Conservation (phyloP, 768 basidiomycete species). For the Macrocybe gigantea region DNA sequence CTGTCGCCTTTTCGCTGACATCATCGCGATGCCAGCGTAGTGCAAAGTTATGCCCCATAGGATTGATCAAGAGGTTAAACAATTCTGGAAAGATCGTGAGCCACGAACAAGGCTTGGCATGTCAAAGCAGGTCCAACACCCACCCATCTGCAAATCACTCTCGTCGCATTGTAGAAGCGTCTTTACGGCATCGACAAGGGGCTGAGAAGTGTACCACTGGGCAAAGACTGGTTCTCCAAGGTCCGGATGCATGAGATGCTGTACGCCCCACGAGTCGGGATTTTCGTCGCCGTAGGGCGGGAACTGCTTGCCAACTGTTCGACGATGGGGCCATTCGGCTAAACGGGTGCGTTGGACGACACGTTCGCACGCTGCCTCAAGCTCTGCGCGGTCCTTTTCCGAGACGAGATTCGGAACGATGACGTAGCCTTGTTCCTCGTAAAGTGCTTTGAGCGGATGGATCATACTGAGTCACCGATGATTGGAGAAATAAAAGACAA, state of each 20-base stretch:
- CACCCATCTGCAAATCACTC: conserved; percentile 69
- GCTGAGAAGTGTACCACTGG: conserved; percentile 60
- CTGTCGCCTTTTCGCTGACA: conserved; percentile 48
- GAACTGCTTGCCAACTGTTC: conserved; percentile 75
- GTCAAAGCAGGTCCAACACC: conserved; percentile 11
- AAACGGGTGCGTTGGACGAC: conserved; percentile 47
- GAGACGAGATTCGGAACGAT: conserved; percentile 52
- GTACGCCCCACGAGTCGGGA: conserved; percentile 76
- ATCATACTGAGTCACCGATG: conserved; percentile 8
- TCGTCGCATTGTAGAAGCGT: conserved; percentile 51
- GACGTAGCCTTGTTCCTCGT: conserved; percentile 63
- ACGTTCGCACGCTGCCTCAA: conserved; percentile 46
- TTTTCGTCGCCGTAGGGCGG: conserved; percentile 58
- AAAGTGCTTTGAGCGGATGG: conserved; percentile 35
- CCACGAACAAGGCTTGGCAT: background rate
- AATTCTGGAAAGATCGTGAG: conserved; percentile 38
- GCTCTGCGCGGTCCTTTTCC: conserved; percentile 25
- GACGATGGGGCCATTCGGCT: conserved; percentile 59
- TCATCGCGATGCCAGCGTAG: conserved; percentile 81
- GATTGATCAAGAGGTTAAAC: conserved; percentile 75
- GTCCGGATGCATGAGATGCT: conserved; percentile 77
- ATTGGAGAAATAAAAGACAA: background rate
- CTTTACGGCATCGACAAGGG: conserved; percentile 35
- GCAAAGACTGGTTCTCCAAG: conserved; percentile 55
- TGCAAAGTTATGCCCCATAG: conserved; percentile 56